These are phyloP conservation scores for Lasiodiplodia sp. DNA, from an alignment of 2,329 filamentous ascomycete species.

Conservation along the genomic window DNA sequence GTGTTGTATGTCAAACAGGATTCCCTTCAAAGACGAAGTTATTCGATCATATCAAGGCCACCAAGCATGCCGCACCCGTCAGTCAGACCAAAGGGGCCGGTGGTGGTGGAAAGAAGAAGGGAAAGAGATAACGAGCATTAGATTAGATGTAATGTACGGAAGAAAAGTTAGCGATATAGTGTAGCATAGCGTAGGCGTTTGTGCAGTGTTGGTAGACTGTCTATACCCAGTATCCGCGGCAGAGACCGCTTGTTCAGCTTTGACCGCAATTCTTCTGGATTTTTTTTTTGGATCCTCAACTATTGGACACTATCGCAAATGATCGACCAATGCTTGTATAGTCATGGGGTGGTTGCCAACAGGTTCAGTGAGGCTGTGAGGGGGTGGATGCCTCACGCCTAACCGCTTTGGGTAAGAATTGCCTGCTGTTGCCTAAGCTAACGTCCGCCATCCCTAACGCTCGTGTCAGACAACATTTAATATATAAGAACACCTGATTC, in stretches of 20 bases:
- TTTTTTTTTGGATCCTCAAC: too few species aligned
- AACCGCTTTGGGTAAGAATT: constrained; percentile 1
- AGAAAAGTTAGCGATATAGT: background rate
- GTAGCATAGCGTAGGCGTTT: constrained; percentile 21
- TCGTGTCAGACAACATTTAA: background rate
- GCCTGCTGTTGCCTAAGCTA: constrained; percentile 11
- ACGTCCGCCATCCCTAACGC: background rate
- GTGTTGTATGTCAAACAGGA: constrained; percentile 76
- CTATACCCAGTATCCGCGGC: constrained; percentile 17
- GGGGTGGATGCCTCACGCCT: constrained; percentile 7
- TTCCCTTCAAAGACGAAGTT: constrained; percentile 79
- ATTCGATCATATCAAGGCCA: constrained; percentile 74
- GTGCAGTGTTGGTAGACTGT: background rate
- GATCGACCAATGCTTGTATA: background rate
- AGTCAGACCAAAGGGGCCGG: constrained; percentile 20
- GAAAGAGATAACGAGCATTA: constrained; percentile 29
- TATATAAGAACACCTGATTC: constrained; percentile 9
- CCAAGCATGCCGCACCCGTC: constrained; percentile 67
- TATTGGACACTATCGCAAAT: background rate
- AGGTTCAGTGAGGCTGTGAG: background rate
- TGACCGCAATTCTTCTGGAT: background rate
- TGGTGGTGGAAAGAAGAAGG: constrained; percentile 34
- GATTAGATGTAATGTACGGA: background rate
- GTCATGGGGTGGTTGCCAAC: background rate
- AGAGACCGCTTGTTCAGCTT: background rate